Evolutionary conservation across 1,139 yeast species (phyloP).

Genomic region (Saccharomyces hybrid): DNA sequence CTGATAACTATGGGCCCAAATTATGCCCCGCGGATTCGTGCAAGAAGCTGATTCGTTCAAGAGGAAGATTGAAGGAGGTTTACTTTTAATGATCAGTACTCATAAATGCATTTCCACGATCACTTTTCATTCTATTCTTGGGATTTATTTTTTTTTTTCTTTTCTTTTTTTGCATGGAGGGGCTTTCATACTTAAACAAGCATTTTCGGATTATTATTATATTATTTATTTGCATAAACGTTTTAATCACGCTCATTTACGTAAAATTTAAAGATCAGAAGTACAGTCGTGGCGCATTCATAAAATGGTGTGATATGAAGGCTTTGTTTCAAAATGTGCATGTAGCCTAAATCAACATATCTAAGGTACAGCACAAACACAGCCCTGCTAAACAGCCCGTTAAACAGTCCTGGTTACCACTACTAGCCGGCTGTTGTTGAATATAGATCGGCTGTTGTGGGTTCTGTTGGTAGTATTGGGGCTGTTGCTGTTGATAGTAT

Average conservation of each 20-base stretch:
- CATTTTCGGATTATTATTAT: background rate
- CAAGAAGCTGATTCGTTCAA: conserved; percentile 19
- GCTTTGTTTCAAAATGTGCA: background rate
- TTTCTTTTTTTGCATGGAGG: background rate
- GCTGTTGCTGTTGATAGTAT: conserved; percentile 14
- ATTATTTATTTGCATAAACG: background rate
- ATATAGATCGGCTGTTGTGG: conserved; percentile 54
- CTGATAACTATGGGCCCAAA: conserved; percentile 32
- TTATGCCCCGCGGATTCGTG: conserved; percentile 29
- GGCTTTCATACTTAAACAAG: background rate
- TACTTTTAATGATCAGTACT: conserved; percentile 15
- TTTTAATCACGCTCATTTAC: background rate
- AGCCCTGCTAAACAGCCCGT: conserved; percentile 62
- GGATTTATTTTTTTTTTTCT: too few species aligned
- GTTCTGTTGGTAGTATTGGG: conserved; percentile 24
- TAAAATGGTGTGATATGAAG: background rate
- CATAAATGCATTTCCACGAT: too few species aligned
- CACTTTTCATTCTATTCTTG: too few species aligned
- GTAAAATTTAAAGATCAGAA: background rate
- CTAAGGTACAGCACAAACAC: conserved; percentile 67
- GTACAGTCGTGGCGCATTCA: background rate
- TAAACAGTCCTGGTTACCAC: conserved; percentile 42
- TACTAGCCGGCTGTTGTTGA: conserved; percentile 42
- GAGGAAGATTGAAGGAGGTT: conserved; percentile 27
- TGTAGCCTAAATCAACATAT: conserved; percentile 42